A percentile compares a stretch with the other conserved stretches of the same genome.
Conservation (phyloP, 2,329 filamentous ascomycete species). For the Metarhizium robertsii region DNA sequence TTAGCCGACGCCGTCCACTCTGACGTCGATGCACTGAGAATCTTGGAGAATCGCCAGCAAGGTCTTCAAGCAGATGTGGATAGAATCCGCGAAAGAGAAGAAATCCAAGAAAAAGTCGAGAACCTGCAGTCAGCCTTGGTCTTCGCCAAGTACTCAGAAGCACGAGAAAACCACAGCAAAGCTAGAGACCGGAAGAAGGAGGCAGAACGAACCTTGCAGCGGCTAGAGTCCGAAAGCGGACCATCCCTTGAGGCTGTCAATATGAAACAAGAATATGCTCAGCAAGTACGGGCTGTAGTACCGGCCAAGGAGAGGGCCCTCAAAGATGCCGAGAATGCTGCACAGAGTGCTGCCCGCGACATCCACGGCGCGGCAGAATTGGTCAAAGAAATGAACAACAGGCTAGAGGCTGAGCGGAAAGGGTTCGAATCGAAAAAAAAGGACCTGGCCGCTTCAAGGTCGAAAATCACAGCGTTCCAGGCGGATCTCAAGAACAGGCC, state of each 20-base stretch:
- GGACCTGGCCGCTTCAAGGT: conserved; percentile 39
- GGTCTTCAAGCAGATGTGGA: conserved; percentile 75
- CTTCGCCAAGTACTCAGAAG: conserved; percentile 53
- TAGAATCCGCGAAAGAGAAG: conserved; percentile 65
- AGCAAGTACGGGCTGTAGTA: conserved; percentile 46
- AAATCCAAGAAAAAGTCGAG: conserved; percentile 54
- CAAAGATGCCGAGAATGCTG: conserved; percentile 41
- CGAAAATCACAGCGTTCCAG: conserved; percentile 53
- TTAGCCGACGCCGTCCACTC: conserved; percentile 47
- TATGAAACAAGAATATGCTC: conserved; percentile 58
- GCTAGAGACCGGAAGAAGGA: conserved; percentile 46
- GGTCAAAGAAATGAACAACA: conserved; percentile 32
- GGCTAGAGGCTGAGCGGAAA: conserved; percentile 42
- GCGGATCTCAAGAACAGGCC: conserved; percentile 53
- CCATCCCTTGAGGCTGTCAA: conserved; percentile 64
- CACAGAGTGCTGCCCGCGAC: conserved; percentile 33
- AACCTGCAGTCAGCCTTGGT: conserved; percentile 58
- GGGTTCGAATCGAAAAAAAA: conserved; percentile 39
- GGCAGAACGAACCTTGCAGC: conserved; percentile 46
- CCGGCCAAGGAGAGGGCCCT: conserved; percentile 44
- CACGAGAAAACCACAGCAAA: conserved; percentile 35
- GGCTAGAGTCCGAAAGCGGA: conserved; percentile 48
- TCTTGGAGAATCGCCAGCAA: conserved; percentile 63
- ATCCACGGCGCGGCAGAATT: conserved; percentile 25
- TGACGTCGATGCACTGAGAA: conserved; percentile 54